These are phyloP conservation scores for Thalia dealbata DNA, from an alignment of 176 grass and related monocot species.

Conservation along the genomic window DNA sequence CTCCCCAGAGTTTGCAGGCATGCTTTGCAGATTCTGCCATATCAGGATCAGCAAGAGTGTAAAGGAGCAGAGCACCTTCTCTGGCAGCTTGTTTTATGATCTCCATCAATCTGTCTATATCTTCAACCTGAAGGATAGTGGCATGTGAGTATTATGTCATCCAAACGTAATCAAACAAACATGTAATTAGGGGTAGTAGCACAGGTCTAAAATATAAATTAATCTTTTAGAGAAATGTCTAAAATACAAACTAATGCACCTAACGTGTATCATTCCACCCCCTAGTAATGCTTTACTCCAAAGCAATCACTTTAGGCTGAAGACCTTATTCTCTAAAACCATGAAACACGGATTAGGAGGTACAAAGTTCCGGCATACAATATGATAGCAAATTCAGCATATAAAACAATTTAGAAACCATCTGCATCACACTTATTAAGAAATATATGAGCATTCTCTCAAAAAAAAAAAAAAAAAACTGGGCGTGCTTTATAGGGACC, in stretches of 20 bases:
- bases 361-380: background rate
- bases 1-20: conserved; percentile 63
- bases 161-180: background rate
- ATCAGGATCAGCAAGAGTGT: conserved; percentile 83
- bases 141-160: too few relatives aligned
- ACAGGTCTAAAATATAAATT: background rate
- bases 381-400: background rate
- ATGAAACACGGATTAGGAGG: background rate
- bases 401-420: background rate
- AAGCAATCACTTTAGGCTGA: background rate
- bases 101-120: conserved; percentile 58
- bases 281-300: background rate
- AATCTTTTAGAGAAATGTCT: too few relatives aligned
- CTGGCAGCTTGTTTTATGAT: conserved; percentile 89
- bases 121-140: conserved; percentile 44
- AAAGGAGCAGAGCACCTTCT: conserved; percentile 74
- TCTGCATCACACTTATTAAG: background rate
- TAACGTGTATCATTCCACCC: background rate
- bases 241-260: background rate
- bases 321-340: background rate
- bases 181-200: too few relatives aligned
- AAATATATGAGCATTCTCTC: background rate
- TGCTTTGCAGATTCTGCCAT: conserved; percentile 69
- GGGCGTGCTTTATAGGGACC: background rate
- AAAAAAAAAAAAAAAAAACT: background rate